Base-by-base conservation (phyloP, 2,329 filamentous ascomycete species). In the Monosporascus sp. region DNA sequence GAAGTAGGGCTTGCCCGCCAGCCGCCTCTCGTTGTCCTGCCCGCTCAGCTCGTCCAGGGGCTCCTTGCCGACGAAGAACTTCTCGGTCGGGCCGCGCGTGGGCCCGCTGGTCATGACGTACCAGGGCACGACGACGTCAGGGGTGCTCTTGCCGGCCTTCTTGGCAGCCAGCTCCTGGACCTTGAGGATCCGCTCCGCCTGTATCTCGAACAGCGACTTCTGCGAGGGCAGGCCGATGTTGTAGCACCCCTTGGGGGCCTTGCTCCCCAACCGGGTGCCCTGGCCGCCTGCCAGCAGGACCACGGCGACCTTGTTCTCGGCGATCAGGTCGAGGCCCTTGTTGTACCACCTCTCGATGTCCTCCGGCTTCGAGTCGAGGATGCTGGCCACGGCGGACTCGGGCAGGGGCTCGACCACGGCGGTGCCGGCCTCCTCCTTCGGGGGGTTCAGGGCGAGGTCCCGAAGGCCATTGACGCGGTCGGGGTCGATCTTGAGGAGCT, bases 81-180 rank as follows among this genome's bases (percentile, higher is more conserved):
- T 79, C 77, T 96, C 89, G n/a, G 94, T 99, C 41, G 92, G 90
- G 56, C 84, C 84, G 61, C 92, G 84, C 7, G 94, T 99, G 46
- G 94, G 94, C 5, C 94, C 94, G 65, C 90, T 96, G 65, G 94
- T 99, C 94, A 99, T 99, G 72, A 99, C 90, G 74, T 99, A 99
- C 94, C 94, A 99, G 14, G 94, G 94, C 42, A 97, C 85, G 34
- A 87, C 78, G 44, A 84, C 83, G 51, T 76, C 77, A 57, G 72
- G 71, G 48, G 76, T 76, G 55, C 74, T 76, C 53, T 81, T 81
- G 51, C 41, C 41, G 41, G 82, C 77, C 68, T 86, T 84, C 70
- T 88, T 84, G 62, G 84, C 80, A 44, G 93, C 92, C 59, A 97
- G 77, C 64, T 85, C 74, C 74, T 97, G 89, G 8, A 96, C 75